A percentile compares a stretch with the other conserved stretches of the same genome.
Evolutionary conservation across 169 alveolate species (phyloP).

Genomic region (Nephromyces sp.): DNA sequence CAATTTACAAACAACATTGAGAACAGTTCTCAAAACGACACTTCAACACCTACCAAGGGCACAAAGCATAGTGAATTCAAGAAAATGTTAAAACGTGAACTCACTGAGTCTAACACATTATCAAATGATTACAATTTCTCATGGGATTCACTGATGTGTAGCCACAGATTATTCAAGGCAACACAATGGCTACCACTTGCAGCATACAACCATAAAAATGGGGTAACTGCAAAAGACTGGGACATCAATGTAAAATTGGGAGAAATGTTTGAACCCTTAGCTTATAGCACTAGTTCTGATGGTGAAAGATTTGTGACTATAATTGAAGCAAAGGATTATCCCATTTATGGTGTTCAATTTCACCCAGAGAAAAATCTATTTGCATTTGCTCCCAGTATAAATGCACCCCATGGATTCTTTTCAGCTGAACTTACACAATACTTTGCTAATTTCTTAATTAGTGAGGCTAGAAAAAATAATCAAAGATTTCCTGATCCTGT

Average conservation of each 20-base stretch:
- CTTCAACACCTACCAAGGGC: no score
- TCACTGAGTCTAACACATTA: no score
- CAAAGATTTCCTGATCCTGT: neutral
- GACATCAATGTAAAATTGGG: neutral
- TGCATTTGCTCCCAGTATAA: conserved; percentile 24
- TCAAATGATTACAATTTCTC: no score
- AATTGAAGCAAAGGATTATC: conserved; percentile 18
- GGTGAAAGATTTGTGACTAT: conserved; percentile 30
- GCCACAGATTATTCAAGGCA: neutral
- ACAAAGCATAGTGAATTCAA: no score
- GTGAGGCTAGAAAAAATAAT: neutral
- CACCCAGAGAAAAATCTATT: conserved; percentile 52
- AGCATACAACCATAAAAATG: neutral
- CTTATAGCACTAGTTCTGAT: neutral
- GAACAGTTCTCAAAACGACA: no score
- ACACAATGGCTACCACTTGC: neutral
- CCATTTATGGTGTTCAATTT: conserved; percentile 41
- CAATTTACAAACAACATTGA: no score
- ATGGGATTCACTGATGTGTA: no score
- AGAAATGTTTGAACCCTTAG: neutral
- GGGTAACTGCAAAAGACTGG: neutral
- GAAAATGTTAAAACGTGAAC: no score
- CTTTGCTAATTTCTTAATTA: neutral
- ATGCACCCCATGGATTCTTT: conserved; percentile 1
- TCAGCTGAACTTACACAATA: neutral